Base-by-base conservation (phyloP, 352 stramenopile species). In the Phytophthora citrophthora region DNA sequence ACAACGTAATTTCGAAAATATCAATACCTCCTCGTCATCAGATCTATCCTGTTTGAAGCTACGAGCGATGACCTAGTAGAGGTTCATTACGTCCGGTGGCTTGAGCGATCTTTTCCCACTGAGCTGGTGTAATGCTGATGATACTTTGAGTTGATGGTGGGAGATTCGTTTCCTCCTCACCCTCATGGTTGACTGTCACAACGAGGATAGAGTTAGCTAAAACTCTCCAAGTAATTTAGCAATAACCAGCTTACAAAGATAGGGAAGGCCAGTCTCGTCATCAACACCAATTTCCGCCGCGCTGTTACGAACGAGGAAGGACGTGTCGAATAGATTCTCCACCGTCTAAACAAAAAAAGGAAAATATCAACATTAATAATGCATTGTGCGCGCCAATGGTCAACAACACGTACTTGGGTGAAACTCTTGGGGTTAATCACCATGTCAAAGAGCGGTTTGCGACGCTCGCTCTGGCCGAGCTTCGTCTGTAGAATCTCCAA, bases 241-340 rank as follows among this genome's bases (percentile, higher is more conserved):
- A 7, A 12, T 8, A 34, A 13, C 40, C 3, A 23, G 55, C 66
- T 44, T 70, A 93, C 85, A 67, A 9, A 94, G 69, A 54, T 88
- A 90, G 2, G 86, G 86, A 15, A 91, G 58, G 1, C 82, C 86
- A 12, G 68, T 68, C 13, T 71, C 61, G 2, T 64, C 59, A 54
- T 91, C 80, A 10, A 93, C 61, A 32, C 79, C 79, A 27, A 94
- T 86, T 61, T 91, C 83, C 29, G 86, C 76, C 3, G 74, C 69
- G 41, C 72, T 83, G 48, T 93, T 91, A 23, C 86, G 83, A 32
- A 94, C 83, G 2, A 94, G 70, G 58, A 94, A 94, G 13, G 83
- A 93, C 61, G 85, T 88, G 64, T 94, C 86, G 41, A 94, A 94
- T 4, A 94, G 63, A 48, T 94, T 94, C 64, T 94, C 86, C 16